Conservation (phyloP, 495 filamentous ascomycete genomes). For the Neurospora sp. region DNA sequence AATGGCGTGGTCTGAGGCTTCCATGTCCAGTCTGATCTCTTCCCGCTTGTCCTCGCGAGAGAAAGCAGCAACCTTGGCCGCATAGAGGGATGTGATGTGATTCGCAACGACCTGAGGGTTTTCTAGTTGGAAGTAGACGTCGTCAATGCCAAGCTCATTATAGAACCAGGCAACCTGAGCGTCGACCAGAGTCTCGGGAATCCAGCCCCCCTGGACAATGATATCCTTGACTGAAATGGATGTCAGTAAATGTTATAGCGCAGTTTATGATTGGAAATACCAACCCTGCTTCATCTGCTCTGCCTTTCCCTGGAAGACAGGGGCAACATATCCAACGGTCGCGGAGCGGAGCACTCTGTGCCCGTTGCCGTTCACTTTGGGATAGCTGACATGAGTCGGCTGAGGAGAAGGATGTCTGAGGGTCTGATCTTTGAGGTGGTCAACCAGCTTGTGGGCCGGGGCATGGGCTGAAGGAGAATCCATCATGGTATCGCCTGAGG, state of each 20-base stretch:
- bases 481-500: slow-evolving; percentile 25
- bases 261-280: slow-evolving; percentile 11
- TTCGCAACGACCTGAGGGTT: slow-evolving; percentile 77
- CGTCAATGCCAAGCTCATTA: slow-evolving; percentile 91
- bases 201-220: slow-evolving; percentile 53
- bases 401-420: slow-evolving; percentile 69
- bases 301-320: slow-evolving; percentile 88
- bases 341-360: slow-evolving; percentile 69
- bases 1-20: slow-evolving; percentile 88
- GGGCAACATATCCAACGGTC: slow-evolving; percentile 91
- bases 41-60: slow-evolving; percentile 87
- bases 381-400: slow-evolving; percentile 80
- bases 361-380: slow-evolving; percentile 46
- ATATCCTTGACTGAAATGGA: slow-evolving; percentile 26
- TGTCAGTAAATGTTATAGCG: slow-evolving; percentile 11
- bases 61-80: slow-evolving; percentile 91
- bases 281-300: slow-evolving; percentile 86
- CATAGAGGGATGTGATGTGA: slow-evolving; percentile 91
- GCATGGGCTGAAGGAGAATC: slow-evolving; percentile 11
- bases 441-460: slow-evolving; percentile 26
- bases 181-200: slow-evolving; percentile 73
- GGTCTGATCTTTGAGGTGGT: slow-evolving; percentile 19
- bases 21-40: slow-evolving; percentile 92
- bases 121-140: slow-evolving; percentile 97
- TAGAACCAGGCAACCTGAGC: slow-evolving; percentile 94